These are phyloP conservation scores for Cryphonectria japonica DNA, from an alignment of 2,329 filamentous ascomycete genomes.

Conservation along the genomic window DNA sequence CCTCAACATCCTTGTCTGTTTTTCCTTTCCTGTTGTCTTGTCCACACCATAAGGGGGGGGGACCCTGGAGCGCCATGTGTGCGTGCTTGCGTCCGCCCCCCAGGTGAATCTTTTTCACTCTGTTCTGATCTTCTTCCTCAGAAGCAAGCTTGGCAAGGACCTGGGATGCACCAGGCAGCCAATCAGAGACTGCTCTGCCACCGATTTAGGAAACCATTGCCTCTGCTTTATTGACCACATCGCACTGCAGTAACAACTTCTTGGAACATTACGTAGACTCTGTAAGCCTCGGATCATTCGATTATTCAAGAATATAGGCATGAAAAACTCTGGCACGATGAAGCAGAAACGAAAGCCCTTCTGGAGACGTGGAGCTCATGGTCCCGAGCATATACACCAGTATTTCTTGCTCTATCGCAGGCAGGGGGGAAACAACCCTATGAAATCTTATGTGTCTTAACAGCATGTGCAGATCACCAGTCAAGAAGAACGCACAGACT, in stretches of 20 bases:
- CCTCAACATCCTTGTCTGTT: no score
- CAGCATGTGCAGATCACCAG: background rate
- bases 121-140: background rate
- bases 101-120: background rate
- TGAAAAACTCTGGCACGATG: background rate
- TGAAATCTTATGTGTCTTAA: background rate
- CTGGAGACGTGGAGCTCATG: background rate
- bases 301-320: background rate
- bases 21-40: background rate
- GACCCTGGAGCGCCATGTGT: background rate
- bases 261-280: background rate
- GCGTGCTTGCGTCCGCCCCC: background rate
- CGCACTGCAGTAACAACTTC: background rate
- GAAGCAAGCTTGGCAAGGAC: background rate
- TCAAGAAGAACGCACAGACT: background rate
- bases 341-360: background rate
- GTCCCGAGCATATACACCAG: background rate
- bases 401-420: no score
- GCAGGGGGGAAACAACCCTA: background rate
- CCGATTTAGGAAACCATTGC: background rate
- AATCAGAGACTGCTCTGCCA: background rate
- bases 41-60: no score
- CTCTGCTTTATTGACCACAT: background rate
- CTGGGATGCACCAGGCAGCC: background rate
- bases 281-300: background rate